phyloP scores from a whole-genome alignment of 2,329 filamentous ascomycete species.

The Pyrenochaeta sp. region DNA sequence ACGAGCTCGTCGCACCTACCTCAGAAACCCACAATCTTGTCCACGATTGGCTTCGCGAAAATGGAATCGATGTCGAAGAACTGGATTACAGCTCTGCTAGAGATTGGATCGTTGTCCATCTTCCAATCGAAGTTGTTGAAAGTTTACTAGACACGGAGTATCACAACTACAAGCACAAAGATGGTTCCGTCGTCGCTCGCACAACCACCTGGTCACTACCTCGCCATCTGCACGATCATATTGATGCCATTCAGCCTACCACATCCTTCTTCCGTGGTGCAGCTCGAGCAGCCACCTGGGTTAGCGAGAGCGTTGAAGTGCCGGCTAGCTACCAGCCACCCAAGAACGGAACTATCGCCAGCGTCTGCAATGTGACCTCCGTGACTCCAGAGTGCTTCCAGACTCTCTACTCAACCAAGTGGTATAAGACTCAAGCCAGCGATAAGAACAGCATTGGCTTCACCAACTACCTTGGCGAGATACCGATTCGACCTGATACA shows the following conservation, averaged over 20 bases:
- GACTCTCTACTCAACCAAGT: constrained; percentile 63
- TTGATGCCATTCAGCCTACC: constrained; percentile 68
- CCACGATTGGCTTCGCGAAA: constrained; percentile 64
- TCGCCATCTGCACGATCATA: constrained; percentile 63
- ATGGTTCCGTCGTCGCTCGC: constrained; percentile 62
- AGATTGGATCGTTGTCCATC: constrained; percentile 65
- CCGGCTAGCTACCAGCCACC: constrained; percentile 38
- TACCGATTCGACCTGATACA: constrained; percentile 64
- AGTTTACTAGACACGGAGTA: constrained; percentile 61
- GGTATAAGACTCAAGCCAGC: constrained; percentile 58
- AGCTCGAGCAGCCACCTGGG: constrained; percentile 33
- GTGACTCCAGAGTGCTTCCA: constrained; percentile 64
- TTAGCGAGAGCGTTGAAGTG: constrained; percentile 30
- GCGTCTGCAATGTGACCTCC: constrained; percentile 60
- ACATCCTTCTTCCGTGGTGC: constrained; percentile 61
- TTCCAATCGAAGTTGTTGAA: constrained; percentile 63
- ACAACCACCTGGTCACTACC: constrained; percentile 68
- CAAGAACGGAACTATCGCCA: constrained; percentile 42
- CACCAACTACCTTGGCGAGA: constrained; percentile 60
- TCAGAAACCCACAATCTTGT: constrained; percentile 62
- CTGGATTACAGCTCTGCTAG: constrained; percentile 61
- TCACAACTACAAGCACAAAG: constrained; percentile 61
- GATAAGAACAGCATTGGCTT: constrained; percentile 58
- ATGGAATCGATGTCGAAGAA: constrained; percentile 59
- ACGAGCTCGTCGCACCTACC: constrained; percentile 62